Conservation (phyloP, 2,329 filamentous ascomycete genomes). For the Calcarisporium arbuscula region DNA sequence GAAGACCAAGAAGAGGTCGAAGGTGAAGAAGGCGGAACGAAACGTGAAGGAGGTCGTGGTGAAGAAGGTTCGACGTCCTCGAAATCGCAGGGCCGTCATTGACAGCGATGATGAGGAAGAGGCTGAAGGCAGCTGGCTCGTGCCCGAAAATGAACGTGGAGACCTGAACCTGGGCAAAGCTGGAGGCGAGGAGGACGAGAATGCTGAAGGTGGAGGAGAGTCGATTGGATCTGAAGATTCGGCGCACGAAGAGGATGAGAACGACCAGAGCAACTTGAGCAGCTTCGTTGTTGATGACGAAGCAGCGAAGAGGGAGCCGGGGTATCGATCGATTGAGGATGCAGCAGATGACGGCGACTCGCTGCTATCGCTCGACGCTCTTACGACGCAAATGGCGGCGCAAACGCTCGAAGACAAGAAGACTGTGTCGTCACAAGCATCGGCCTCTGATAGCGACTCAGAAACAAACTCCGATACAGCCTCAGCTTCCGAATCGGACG, state of each 20-base stretch:
- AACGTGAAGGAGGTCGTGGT: conserved; percentile 36
- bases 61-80: conserved; percentile 27
- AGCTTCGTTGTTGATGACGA: conserved; percentile 52
- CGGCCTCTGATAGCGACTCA: conserved; percentile 20
- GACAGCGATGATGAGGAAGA: conserved; percentile 67
- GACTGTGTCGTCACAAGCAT: not conserved
- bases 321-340: conserved; percentile 18
- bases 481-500: conserved; percentile 24
- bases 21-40: conserved; percentile 13
- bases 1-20: conserved; percentile 30
- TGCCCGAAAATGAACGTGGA: conserved; percentile 59
- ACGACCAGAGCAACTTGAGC: conserved; percentile 46
- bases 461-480: conserved; percentile 22
- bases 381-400: conserved; percentile 30
- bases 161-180: conserved; percentile 62
- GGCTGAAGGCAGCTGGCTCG: conserved; percentile 73
- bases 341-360: conserved; percentile 24
- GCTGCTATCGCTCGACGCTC: conserved; percentile 26
- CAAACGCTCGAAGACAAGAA: conserved; percentile 26
- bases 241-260: conserved; percentile 44
- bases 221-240: conserved; percentile 70
- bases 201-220: conserved; percentile 81
- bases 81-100: conserved; percentile 50
- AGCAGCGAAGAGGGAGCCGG: conserved; percentile 24
- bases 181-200: conserved; percentile 80